Base-by-base conservation (phyloP, 192 early-diverging fungal genomes). In the Coemansia sp. region DNA sequence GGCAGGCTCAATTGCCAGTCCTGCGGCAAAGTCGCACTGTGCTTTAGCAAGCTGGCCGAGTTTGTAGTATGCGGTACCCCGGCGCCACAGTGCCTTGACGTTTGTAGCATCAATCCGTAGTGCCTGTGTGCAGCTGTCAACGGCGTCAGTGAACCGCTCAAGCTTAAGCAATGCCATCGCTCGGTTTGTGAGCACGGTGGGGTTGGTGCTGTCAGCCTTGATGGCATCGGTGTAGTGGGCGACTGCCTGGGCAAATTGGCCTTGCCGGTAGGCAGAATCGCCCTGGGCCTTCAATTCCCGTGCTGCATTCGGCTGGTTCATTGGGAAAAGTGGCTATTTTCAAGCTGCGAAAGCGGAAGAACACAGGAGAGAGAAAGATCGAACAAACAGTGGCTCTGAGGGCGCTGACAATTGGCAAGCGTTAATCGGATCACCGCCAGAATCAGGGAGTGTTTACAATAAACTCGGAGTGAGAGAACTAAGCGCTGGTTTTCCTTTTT, bases 81-180 rank as follows among this genome's bases (percentile, higher is more conserved):
- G 60, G 4, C 60, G 42, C 60, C 60, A 54, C n/a, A 62, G 39
- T 4, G 60, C 60, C 46, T 62, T 62, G 44, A 62, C 52, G 17
- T 50, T 62, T 14, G 12, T 21, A 10, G 60, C 20, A 19, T 49
- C 46, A 36, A 62, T 17, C 8, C 10, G 28, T 15, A 62, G 27
- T 5, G 45, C 60, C 6, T 27, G 19, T 9, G 52, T 17, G 46
- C 60, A 62, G 52, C 50, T 45, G 17, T 42, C 46, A 26, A 39
- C 21, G 26, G 44, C 60, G 3, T 48, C 38, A 7, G 35, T 11
- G 35, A 79, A 88, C 78, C 72, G 75, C 8, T 84, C 59, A 17
- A 90, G 54, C 60, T 93, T 95, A 17, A 95, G 58, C 32, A 85
- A 64, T 6, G 88, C 87, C 86, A 92, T 87, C 2, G 93, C 90